Base-by-base conservation (phyloP, 2,329 filamentous ascomycete genomes). In the Curvularia lunata region DNA sequence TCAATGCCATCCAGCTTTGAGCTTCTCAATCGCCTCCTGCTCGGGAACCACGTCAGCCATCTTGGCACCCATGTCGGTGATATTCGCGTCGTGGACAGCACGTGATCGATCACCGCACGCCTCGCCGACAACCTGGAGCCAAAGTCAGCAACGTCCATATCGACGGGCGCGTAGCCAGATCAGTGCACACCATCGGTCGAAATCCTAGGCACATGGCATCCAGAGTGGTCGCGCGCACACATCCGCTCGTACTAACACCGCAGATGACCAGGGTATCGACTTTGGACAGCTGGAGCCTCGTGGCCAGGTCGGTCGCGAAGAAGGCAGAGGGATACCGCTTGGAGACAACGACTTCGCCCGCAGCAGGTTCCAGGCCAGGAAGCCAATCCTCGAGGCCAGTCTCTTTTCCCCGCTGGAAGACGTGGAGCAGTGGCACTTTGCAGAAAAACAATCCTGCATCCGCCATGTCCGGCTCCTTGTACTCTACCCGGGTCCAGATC, bases 211-310 rank as follows among this genome's bases (percentile, higher is more conserved):
- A 78, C 75, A 82, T 79, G 3, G 79, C 75, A 57, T 82, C 80
- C 49, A 82, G 61, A 2, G 79, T 77, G 13, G 72, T 78, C 1
- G 80, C 80, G 48, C 81, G 72, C 50, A 82, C 79, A 62, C 80
- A 82, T 1, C 80, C 80, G 56, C 75, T 78, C 13, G 80, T 82
- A 67, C 79, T 81, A 41, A 82, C 80, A 18, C 81, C 80, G 59
- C 80, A 81, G 16, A 83, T 69, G 6, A 82, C 78, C 21, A 81
- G 64, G 6, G 79, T 81, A 58, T 82, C 79, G n/a, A 79, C 68
- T 27, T 71, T 71, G 48, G 74, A 66, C 5, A 78, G 58, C 19
- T 74, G 72, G 32, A 82, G 70, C 38, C 79, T 72, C 1, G 76
- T 76, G 23, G 74, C 74, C 38, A 82, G 72, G 6, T 78, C 74